Evolutionary conservation across 2,329 filamentous ascomycete genomes (phyloP).

Genomic region (Metarhizium brunneum): DNA sequence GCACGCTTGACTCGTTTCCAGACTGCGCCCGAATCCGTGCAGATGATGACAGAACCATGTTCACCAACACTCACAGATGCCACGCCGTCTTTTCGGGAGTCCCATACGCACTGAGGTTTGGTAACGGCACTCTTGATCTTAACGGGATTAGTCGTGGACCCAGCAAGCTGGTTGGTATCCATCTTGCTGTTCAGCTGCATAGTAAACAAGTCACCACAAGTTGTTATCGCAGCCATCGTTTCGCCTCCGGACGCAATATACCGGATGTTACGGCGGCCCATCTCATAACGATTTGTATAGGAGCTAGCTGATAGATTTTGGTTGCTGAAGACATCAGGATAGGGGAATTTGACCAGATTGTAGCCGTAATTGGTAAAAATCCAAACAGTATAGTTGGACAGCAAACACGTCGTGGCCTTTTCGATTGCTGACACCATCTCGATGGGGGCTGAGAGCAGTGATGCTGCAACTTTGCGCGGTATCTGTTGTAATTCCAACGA

Average conservation of each 20-base stretch:
- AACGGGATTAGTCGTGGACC: conserved; percentile 84
- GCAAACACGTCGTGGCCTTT: conserved; percentile 73
- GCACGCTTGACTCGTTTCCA: conserved; percentile 80
- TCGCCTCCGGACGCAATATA: conserved; percentile 80
- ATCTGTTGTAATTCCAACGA: conserved; percentile 76
- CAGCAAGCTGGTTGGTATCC: conserved; percentile 48
- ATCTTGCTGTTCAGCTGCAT: conserved; percentile 62
- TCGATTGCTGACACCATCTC: conserved; percentile 80
- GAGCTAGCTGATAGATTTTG: conserved; percentile 59
- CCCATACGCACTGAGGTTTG: conserved; percentile 76
- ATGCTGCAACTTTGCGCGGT: conserved; percentile 81
- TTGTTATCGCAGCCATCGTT: conserved; percentile 82
- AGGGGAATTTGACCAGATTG: conserved; percentile 76
- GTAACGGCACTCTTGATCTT: conserved; percentile 82
- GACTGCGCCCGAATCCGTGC: conserved; percentile 83
- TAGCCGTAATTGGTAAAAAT: conserved; percentile 96
- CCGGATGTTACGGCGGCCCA: conserved; percentile 57
- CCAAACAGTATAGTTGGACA: conserved; percentile 83
- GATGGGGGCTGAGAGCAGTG: conserved; percentile 59
- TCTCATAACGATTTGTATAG: conserved; percentile 39
- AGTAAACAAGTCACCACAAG: conserved; percentile 79
- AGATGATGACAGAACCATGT: conserved; percentile 89
- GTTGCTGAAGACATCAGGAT: conserved; percentile 60
- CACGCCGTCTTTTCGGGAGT: conserved; percentile 76
- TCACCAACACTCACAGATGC: conserved; percentile 82